phyloP scores from a whole-genome alignment of 495 filamentous ascomycete genomes.

The Gamarada debralockiae region DNA sequence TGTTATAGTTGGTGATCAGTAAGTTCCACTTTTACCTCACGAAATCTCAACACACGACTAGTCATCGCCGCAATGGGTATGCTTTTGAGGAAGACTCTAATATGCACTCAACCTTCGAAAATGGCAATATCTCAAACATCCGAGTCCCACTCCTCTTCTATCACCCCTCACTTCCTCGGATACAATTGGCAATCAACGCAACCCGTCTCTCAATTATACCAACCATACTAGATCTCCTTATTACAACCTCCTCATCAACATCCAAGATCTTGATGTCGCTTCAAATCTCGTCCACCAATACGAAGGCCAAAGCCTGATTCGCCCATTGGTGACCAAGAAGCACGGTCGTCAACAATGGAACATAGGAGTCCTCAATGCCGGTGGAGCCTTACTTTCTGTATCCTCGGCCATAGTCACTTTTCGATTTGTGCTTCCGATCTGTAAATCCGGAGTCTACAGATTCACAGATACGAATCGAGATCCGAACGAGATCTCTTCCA shows the following conservation, averaged over 20 bases:
- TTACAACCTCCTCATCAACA: slow-evolving; percentile 39
- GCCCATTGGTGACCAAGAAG: slow-evolving; percentile 32
- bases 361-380: slow-evolving; percentile 43
- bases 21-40: too few species aligned
- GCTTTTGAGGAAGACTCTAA: slow-evolving; percentile 41
- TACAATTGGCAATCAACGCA: slow-evolving; percentile 39
- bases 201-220: slow-evolving; percentile 44
- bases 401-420: slow-evolving; percentile 35
- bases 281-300: slow-evolving; percentile 37
- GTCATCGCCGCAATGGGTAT: slow-evolving; percentile 24
- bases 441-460: slow-evolving; percentile 33
- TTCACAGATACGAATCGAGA: slow-evolving; percentile 35
- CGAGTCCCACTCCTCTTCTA: slow-evolving; percentile 47
- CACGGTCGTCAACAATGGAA: slow-evolving; percentile 38
- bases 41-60: too few species aligned
- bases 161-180: slow-evolving; percentile 40
- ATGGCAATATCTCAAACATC: slow-evolving; percentile 46
- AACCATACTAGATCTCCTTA: slow-evolving; percentile 46
- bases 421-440: slow-evolving; percentile 38
- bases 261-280: slow-evolving; percentile 31
- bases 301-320: slow-evolving; percentile 44
- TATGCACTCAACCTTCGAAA: slow-evolving; percentile 43
- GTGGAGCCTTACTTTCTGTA: slow-evolving; percentile 37
- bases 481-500: slow-evolving; percentile 30
- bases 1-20: slow-evolving; percentile 44